Evolutionary conservation across 495 filamentous ascomycete species (phyloP), one percentile per base, ranked within the genome.

Genomic region (Eremomyces bilateralis): DNA sequence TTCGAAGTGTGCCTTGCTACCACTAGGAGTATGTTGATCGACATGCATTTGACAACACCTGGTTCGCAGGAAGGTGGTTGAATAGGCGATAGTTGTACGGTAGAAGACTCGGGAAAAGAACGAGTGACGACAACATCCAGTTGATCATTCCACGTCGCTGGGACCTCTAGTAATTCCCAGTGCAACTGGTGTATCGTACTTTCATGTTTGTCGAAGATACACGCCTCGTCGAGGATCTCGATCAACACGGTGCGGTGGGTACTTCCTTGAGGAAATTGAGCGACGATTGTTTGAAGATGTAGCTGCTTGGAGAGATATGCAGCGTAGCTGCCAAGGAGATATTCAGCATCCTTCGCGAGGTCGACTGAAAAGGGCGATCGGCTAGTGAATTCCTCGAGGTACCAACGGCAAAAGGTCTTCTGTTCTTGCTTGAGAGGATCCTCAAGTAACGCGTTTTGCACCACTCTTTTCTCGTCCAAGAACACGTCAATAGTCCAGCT

Each of bases 321-420:
- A 12, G 30, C 11, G 16, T 33, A 33, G 6, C 6, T 18, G 8
- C 16, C 6, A 12, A 33, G 16, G 8, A 6, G 16, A 10, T 12
- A 8, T 6, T 6, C 30, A 15, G 15, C 30, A 6, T 12, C 30
- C 8, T 6, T 8, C 8, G 30, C 30, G 8, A 10, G 6, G 6
- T 12, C 8, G 6, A 6, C 6, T 10, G 6, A 6, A 18, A 33
- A 33, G 6, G 30, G 30, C 11, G 6, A 6, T n/a, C 15, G 8
- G 11, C 6, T 12, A 15, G 16, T 15, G 16, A n/a, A 33, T 33
- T 33, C 11, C 16, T 33, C 30, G 10, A 33, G 6, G 16, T 33
- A 33, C 30, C 30, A 33, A 33, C 30, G 30, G 24, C 24, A 28
- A 10, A n/a, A 10, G 10, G 24, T n/a, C 24, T 10, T n/a, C n/a